phyloP scores from a whole-genome alignment of 192 early-diverging fungal genomes.

The Backusella westeae region DNA sequence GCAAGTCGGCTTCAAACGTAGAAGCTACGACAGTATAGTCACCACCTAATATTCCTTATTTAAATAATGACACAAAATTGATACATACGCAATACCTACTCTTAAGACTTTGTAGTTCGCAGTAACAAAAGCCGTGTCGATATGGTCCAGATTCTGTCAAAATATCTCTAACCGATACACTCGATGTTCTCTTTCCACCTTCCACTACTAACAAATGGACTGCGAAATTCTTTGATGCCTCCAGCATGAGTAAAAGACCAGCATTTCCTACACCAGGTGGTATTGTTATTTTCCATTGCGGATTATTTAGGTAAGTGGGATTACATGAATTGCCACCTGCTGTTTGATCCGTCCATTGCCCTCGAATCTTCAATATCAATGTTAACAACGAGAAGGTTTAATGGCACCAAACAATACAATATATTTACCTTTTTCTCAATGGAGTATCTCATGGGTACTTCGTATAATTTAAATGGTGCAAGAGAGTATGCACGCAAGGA shows the following conservation, averaged over 20 bases:
- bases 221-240: slow-evolving; percentile 61
- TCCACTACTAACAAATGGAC: slow-evolving; percentile 69
- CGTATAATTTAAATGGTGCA: slow-evolving; percentile 58
- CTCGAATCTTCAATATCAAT: slow-evolving; percentile 39
- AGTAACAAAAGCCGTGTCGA: slow-evolving; percentile 73
- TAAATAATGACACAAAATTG: not conserved
- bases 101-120: slow-evolving; percentile 58
- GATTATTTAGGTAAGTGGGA: slow-evolving; percentile 73
- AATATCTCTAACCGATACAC: slow-evolving; percentile 56
- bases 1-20: slow-evolving; percentile 70
- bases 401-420: not conserved
- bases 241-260: slow-evolving; percentile 58
- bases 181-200: slow-evolving; percentile 69
- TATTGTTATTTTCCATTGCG: slow-evolving; percentile 71
- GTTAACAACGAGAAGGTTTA: not conserved
- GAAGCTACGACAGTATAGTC: slow-evolving; percentile 79
- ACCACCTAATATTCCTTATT: slow-evolving; percentile 47
- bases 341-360: slow-evolving; percentile 71
- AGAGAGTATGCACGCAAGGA: slow-evolving; percentile 69
- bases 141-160: slow-evolving; percentile 75
- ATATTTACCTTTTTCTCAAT: slow-evolving; percentile 52
- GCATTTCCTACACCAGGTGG: slow-evolving; percentile 8
- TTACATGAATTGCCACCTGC: slow-evolving; percentile 76
- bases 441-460: slow-evolving; percentile 59
- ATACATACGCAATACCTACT: slow-evolving; percentile 32